Evolutionary conservation across 495 filamentous ascomycete genomes (phyloP).

Genomic region (Darksidea phi): DNA sequence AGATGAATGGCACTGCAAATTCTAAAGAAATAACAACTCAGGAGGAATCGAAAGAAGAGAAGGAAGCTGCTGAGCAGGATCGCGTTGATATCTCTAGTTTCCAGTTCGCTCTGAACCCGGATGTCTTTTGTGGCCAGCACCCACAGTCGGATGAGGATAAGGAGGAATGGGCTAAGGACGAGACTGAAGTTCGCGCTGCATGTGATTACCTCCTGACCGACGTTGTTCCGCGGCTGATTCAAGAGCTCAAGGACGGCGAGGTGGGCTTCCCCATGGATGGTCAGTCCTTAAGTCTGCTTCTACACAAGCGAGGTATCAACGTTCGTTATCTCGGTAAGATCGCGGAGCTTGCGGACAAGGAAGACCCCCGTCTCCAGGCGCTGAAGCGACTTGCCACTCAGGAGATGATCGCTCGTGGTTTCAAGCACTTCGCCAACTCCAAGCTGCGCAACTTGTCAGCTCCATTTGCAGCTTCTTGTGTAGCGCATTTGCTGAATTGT

Average conservation of each 20-base stretch:
- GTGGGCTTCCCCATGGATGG: slow-evolving; percentile 98
- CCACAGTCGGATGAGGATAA: slow-evolving; percentile 91
- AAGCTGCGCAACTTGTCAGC: slow-evolving; percentile 79
- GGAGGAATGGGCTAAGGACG: slow-evolving; percentile 77
- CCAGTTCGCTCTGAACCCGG: slow-evolving; percentile 85
- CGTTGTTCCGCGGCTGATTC: slow-evolving; percentile 71
- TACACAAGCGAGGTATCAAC: slow-evolving; percentile 98
- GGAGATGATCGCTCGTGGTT: slow-evolving; percentile 89
- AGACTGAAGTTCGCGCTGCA: slow-evolving; percentile 80
- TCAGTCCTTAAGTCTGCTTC: slow-evolving; percentile 76
- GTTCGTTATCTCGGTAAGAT: slow-evolving; percentile 89
- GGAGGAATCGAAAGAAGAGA: slow-evolving; percentile 39
- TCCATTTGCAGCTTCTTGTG: slow-evolving; percentile 69
- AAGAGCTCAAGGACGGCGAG: slow-evolving; percentile 86
- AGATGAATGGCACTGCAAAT: slow-evolving; percentile 9
- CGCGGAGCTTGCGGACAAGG: slow-evolving; percentile 63
- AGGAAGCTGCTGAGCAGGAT: slow-evolving; percentile 50
- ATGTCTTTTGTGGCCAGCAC: slow-evolving; percentile 88
- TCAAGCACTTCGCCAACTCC: slow-evolving; percentile 85
- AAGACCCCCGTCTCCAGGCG: slow-evolving; percentile 70
- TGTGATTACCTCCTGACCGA: slow-evolving; percentile 73
- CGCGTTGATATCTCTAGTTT: slow-evolving; percentile 82
- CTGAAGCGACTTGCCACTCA: slow-evolving; percentile 73
- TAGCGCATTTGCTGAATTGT: slow-evolving; percentile 92
- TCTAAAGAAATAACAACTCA: slow-evolving; percentile 33